Percentiles rank a stretch among this genome's conserved stretches.
Evolutionary conservation across 1,139 yeast genomes (phyloP).

Genomic region (Geotrichum europaeum): DNA sequence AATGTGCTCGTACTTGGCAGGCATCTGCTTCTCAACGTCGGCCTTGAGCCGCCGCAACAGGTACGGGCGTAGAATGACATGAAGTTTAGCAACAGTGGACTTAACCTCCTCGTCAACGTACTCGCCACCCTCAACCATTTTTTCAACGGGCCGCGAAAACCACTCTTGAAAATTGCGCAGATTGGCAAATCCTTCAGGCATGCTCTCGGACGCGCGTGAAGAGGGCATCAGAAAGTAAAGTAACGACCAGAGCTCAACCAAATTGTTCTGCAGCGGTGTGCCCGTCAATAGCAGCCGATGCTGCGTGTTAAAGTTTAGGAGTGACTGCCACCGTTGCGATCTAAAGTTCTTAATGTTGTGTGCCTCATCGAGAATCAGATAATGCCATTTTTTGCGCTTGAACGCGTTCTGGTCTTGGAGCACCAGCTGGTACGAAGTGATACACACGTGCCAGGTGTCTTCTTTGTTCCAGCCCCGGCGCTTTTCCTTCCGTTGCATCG

Average conservation of each 20-base stretch:
- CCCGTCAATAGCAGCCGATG: slow-evolving; percentile 86
- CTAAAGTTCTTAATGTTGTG: slow-evolving; percentile 95
- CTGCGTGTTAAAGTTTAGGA: slow-evolving; percentile 87
- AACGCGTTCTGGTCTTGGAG: slow-evolving; percentile 95
- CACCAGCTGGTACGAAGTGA: slow-evolving; percentile 92
- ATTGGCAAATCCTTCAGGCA: slow-evolving; percentile 97
- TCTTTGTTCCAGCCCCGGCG: slow-evolving; percentile 97
- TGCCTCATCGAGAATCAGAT: slow-evolving; percentile 96
- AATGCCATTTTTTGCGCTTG: slow-evolving; percentile 88
- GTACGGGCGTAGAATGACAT: slow-evolving; percentile 90
- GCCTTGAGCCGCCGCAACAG: slow-evolving; percentile 84
- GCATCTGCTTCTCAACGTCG: slow-evolving; percentile 99
- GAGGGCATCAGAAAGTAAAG: slow-evolving; percentile 95
- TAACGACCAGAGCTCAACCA: slow-evolving; percentile 91
- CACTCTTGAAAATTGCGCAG: slow-evolving; percentile 94
- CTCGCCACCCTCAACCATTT: slow-evolving; percentile 72
- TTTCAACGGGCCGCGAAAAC: slow-evolving; percentile 97
- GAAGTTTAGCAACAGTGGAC: slow-evolving; percentile 80
- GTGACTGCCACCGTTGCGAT: slow-evolving; percentile 95
- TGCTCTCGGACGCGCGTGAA: slow-evolving; percentile 52
- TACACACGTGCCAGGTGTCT: slow-evolving; percentile 93
- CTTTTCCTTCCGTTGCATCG: slow-evolving; percentile 92
- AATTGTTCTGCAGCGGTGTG: slow-evolving; percentile 88
- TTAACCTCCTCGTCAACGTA: slow-evolving; percentile 61
- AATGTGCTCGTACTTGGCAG: slow-evolving; percentile 93